Percentiles rank a stretch among this genome's conserved stretches.
These are phyloP conservation scores for Ailanthus altissimus DNA, from an alignment of 345 rosid species.

Conservation along the genomic window DNA sequence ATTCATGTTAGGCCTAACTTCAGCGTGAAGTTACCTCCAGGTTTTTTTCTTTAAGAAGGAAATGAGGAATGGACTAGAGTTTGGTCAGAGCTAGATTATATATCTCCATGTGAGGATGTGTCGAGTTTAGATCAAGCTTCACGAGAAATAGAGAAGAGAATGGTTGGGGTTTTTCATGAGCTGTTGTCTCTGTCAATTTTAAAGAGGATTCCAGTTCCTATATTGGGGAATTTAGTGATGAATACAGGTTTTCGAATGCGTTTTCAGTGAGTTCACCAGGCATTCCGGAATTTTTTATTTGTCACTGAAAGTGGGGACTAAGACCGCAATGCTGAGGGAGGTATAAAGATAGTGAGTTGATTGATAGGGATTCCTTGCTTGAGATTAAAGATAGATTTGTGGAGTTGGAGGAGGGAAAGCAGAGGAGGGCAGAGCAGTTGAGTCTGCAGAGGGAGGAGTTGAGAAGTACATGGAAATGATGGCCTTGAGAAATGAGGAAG, in stretches of 20 bases:
- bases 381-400: slow-evolving; percentile 71
- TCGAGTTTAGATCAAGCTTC: slow-evolving; percentile 72
- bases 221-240: slow-evolving; percentile 79
- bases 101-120: slow-evolving; percentile 72
- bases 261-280: slow-evolving; percentile 80
- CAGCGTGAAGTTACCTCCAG: slow-evolving; percentile 59
- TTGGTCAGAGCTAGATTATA: slow-evolving; percentile 83
- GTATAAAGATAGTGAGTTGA: slow-evolving; percentile 60
- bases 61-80: slow-evolving; percentile 96
- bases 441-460: slow-evolving; percentile 42
- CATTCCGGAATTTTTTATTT: slow-evolving; percentile 89
- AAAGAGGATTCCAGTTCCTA: slow-evolving; percentile 86
- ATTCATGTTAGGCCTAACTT: slow-evolving; percentile 67
- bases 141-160: slow-evolving; percentile 85
- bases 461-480: slow-evolving; percentile 40
- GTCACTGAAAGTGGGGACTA: slow-evolving; percentile 81
- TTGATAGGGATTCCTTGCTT: slow-evolving; percentile 67
- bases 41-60: slow-evolving; percentile 77
- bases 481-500: slow-evolving; percentile 32
- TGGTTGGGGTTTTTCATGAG: slow-evolving; percentile 78
- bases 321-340: slow-evolving; percentile 80
- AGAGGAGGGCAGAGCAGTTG: slow-evolving; percentile 50
- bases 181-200: slow-evolving; percentile 69
- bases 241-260: slow-evolving; percentile 72
- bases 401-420: slow-evolving; percentile 70